Base-by-base conservation (phyloP, 2,329 filamentous ascomycete species). In the Scedosporium minutisporum region DNA sequence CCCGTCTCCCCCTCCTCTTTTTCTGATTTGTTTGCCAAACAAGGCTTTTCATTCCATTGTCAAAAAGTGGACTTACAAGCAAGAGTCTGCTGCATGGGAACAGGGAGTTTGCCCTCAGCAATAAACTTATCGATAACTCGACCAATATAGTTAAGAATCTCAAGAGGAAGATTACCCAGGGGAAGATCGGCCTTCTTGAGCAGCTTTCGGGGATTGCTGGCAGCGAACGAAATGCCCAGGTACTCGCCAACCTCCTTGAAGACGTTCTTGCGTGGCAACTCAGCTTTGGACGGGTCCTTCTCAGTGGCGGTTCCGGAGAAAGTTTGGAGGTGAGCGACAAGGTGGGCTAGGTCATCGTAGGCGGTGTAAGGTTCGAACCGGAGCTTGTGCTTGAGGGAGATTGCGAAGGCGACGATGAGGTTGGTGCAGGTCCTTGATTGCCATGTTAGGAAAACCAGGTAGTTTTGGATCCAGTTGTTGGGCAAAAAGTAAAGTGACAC, bases 331-430 rank as follows among this genome's bases (percentile, higher is more conserved):
- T 92, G 87, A 16, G 82, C 81, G 33, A 93, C 82, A 14, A 92
- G 79, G 21, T 87, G 83, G 44, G 83, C 76, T 4, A 96, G 78
- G 69, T 95, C 91, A 1, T 87, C 82, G 71, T 95, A 93, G 61
- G 87, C 83, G 41, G 87, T 85, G 68, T 89, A 90, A 1, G 91
- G 90, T 71, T 96, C 90, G 72, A 93, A 93, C 38, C 91, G 89
- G 38, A 96, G 82, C 68, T 86, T 87, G 75, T 95, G 91, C 76
- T 93, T 93, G 64, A 96, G 79, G 1, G 91, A 77, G 18, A 90
- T 80, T n/a, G 89, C 82, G 68, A 90, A 95, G 2, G 90, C 88
- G 29, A 91, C 82, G 65, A 95, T 80, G 6, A 95, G 80, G 71
- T 95, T 93, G 73, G 95, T 83, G 6, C 86, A 86, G 16, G 86